Evolutionary conservation across 768 basidiomycete genomes (phyloP), one percentile per base, ranked within the genome.

Genomic region (Tephrocybe sp.): DNA sequence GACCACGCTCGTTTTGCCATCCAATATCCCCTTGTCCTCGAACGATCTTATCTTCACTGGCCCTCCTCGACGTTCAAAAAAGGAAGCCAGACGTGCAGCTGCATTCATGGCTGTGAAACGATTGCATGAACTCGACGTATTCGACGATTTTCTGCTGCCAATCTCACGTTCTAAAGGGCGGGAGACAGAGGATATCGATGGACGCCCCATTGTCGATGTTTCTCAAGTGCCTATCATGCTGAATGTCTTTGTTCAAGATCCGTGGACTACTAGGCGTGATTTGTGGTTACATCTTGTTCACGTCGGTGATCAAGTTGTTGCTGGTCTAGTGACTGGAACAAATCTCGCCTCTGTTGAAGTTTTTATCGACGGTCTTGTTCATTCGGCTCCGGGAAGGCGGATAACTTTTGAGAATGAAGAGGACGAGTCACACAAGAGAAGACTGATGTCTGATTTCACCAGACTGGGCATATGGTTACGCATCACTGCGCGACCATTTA

Each of bases 71-170:
- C 69, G 74, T 36, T 80, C 88, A 11, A 94, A 92, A 63, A 84
- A 78, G 52, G 89, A 89, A 60, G 92, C 93, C 0, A 90, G 83
- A 58, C 84, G 92, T 6, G 87, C 87, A 3, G 91, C 81, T 9
- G 88, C 91, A 0, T 95, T 91, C 63, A 67, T 81, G 53, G 92
- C 87, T 2, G 88, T 91, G 18, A 83, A 80, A 56, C 72, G 73
- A 2, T 74, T 96, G 13, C 79, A 85, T 52, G 70, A 73, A 24
- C 69, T 90, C n/a, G 78, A 86, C 24, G 85, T 90, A 4, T 86
- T 94, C 56, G 86, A 95, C 58, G 84, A 92, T 49, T 85, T 88
- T 60, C 76, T 96, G 2, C 74, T 92, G 9, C 92, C 93, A 0
- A 71, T 78, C n/a, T 75, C 82, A 12, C 75, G 74, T 36, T 66